phyloP scores from a whole-genome alignment of 148 eudicot genomes.

The Vaccinium macrocarpon region DNA sequence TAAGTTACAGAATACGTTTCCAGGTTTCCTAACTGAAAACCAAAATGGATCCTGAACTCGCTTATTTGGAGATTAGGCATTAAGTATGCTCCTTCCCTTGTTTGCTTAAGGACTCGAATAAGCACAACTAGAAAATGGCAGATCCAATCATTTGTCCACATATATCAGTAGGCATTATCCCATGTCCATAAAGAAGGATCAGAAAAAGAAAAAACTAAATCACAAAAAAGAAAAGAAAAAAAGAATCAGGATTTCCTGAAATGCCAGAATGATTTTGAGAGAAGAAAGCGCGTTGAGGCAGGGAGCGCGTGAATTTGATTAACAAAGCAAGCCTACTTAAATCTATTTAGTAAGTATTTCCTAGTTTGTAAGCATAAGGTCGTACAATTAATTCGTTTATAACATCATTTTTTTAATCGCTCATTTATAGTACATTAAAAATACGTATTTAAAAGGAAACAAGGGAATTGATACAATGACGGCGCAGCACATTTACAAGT shows the following conservation, averaged over 20 bases:
- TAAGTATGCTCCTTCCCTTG: background rate
- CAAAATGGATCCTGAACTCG: background rate
- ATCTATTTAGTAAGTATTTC: background rate
- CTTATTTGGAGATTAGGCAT: background rate
- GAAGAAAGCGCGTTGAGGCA: background rate
- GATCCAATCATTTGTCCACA: background rate
- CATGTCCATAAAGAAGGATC: background rate
- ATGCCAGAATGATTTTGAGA: background rate
- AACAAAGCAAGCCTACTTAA: background rate
- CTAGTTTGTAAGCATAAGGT: background rate
- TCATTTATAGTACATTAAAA: too few species aligned
- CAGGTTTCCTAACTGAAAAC: background rate
- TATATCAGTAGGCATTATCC: background rate
- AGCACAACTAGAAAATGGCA: background rate
- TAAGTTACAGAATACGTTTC: background rate
- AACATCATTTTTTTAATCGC: background rate
- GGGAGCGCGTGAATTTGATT: background rate
- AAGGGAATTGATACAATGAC: background rate
- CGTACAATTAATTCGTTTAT: background rate
- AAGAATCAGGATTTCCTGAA: background rate
- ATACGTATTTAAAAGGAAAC: background rate
- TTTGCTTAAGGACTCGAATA: background rate
- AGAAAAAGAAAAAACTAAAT: background rate
- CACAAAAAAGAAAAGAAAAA: background rate
- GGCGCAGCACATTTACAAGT: background rate